Evolutionary conservation across 345 rosid species (phyloP).

Genomic region (Barbarea vulgaris): DNA sequence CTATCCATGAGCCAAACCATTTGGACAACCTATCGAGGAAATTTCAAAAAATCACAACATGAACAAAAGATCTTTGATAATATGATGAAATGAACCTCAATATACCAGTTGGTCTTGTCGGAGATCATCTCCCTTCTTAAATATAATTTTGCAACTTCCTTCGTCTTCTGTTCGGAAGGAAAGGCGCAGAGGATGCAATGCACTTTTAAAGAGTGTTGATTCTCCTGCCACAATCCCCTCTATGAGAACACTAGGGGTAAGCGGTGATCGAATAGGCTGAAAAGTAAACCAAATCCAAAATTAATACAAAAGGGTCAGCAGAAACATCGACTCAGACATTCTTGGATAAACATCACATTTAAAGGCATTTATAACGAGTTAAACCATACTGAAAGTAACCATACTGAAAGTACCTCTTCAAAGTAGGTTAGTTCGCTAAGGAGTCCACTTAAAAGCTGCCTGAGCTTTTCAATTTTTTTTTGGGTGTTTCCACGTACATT

Average conservation of each 20-base stretch:
- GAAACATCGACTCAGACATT: slow-evolving; percentile 14
- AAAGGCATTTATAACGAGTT: slow-evolving; percentile 18
- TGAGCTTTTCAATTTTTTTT: slow-evolving; percentile 95
- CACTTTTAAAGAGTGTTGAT: slow-evolving; percentile 94
- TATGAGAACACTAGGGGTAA: slow-evolving; percentile 76
- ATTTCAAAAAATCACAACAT: background rate
- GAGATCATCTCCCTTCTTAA: slow-evolving; percentile 98
- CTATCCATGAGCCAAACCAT: slow-evolving; percentile 99
- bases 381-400: slow-evolving; percentile 40
- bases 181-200: slow-evolving; percentile 84
- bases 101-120: slow-evolving; percentile 97
- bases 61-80: background rate
- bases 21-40: slow-evolving; percentile 73
- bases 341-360: slow-evolving; percentile 12
- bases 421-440: slow-evolving; percentile 96
- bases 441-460: slow-evolving; percentile 95
- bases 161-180: slow-evolving; percentile 79
- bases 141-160: slow-evolving; percentile 79
- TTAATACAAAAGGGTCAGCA: slow-evolving; percentile 21
- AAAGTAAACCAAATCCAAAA: slow-evolving; percentile 34
- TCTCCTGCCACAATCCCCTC: slow-evolving; percentile 91
- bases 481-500: slow-evolving; percentile 98
- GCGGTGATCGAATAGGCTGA: slow-evolving; percentile 93
- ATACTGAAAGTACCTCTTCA: slow-evolving; percentile 70
- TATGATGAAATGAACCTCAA: background rate